Conservation (phyloP, 1,284 basidiomycete genomes). For the Cryptococcus floricola region DNA sequence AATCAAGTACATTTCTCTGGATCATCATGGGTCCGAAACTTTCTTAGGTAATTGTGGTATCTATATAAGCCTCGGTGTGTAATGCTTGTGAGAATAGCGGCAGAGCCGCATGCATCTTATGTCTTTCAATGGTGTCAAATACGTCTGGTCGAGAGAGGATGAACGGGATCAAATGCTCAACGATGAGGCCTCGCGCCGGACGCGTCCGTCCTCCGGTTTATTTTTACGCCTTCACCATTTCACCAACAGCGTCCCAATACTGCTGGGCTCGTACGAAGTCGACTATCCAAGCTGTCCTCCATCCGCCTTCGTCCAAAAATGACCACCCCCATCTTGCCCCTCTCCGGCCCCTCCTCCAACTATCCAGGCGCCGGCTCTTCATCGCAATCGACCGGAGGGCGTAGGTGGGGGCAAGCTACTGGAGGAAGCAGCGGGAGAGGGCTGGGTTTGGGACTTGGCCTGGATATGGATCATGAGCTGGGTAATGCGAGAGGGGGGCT, state of each 20-base stretch:
- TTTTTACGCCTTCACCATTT: background rate
- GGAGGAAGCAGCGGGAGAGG: slow-evolving; percentile 56
- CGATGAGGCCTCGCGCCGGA: background rate
- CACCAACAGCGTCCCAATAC: background rate
- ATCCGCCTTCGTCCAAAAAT: slow-evolving; percentile 15
- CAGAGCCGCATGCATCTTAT: slow-evolving; percentile 1
- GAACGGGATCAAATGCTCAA: background rate
- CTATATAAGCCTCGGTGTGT: background rate
- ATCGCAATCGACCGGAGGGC: too few species aligned
- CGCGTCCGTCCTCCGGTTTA: background rate
- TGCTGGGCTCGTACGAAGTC: background rate
- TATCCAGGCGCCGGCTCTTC: too few species aligned
- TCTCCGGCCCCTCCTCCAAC: slow-evolving; percentile 2
- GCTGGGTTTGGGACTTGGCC: slow-evolving; percentile 60
- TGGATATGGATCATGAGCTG: background rate
- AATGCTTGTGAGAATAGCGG: background rate
- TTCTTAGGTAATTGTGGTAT: too few species aligned
- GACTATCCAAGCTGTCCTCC: slow-evolving; percentile 10
- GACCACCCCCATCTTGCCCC: slow-evolving; percentile 9
- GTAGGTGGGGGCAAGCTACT: background rate
- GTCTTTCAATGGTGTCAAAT: background rate
- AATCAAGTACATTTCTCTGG: too few species aligned
- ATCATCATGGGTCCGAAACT: too few species aligned
- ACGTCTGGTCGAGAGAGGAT: too few species aligned
- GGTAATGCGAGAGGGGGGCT: slow-evolving; percentile 54